These are phyloP conservation scores for Fistulinella prunicolor DNA, from an alignment of 768 basidiomycete species.

Conservation along the genomic window DNA sequence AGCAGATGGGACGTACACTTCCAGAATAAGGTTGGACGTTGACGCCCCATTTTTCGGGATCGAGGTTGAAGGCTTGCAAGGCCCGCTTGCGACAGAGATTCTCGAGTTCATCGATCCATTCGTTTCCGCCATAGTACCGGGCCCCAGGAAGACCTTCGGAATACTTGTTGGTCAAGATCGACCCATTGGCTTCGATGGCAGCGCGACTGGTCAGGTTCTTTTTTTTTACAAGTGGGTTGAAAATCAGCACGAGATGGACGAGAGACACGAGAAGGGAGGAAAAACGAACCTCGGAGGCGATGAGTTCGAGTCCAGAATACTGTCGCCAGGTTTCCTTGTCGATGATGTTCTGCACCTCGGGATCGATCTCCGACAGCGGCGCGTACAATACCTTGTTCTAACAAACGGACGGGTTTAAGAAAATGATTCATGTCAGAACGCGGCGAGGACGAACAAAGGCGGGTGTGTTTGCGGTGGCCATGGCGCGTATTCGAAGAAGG, in stretches of 20 bases:
- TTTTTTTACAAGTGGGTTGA: neutral
- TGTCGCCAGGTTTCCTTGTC: conserved; percentile 99
- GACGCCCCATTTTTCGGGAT: conserved; percentile 92
- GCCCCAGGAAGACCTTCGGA: conserved; percentile 99
- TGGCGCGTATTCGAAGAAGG: conserved; percentile 38
- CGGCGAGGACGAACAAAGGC: conserved; percentile 49
- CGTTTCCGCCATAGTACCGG: conserved; percentile 97
- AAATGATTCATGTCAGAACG: neutral
- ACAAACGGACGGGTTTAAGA: neutral
- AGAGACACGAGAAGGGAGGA: neutral
- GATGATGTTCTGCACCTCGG: conserved; percentile 94
- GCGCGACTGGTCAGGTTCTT: conserved; percentile 96
- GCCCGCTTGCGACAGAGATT: conserved; percentile 93
- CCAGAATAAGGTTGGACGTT: conserved; percentile 99
- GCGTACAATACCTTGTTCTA: conserved; percentile 93
- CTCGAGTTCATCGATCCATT: conserved; percentile 96
- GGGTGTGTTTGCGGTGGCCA: conserved; percentile 59
- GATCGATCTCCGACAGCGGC: conserved; percentile 87
- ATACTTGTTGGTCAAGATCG: conserved; percentile 98
- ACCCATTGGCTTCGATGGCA: conserved; percentile 97
- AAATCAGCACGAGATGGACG: conserved; percentile 4
- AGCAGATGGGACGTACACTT: conserved; percentile 52
- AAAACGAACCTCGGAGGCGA: conserved; percentile 86
- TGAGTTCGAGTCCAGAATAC: conserved; percentile 96
- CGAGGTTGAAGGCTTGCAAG: conserved; percentile 92